Base-by-base conservation (phyloP, 2,329 filamentous ascomycete genomes). In the Fusarium torreyae region DNA sequence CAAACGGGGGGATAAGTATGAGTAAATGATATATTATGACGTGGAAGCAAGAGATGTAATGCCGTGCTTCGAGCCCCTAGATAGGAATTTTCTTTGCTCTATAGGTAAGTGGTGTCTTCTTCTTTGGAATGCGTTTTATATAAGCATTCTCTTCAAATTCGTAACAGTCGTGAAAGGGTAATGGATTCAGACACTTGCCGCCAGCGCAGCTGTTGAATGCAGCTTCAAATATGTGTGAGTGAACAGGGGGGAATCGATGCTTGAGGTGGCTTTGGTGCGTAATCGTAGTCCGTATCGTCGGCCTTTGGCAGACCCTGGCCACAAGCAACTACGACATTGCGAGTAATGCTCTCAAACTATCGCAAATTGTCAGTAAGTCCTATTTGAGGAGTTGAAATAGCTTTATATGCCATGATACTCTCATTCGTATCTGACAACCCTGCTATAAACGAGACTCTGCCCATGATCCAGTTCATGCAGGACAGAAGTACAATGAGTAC, bases 41-140 rank as follows among this genome's bases (percentile, higher is more conserved):
- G n/a, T 51, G 53, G 17, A 58, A 18, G 20, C 43, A 57, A 15
- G 53, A 61, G 18, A 58, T 61, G n/a, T 53, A 50, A 20, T 61
- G 39, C 8, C 58, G 36, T 14, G 58, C 58, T 17, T 61, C 58
- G 8, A 61, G 53, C 3, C 58, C 58, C 53, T 53, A 61, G 11
- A 51, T 39, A 22, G 56, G 50, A 2, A 40, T 14, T 20, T 58
- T 10, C 14, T 14, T 24, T 10, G n/a, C n/a, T 9, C 44, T 53
- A 2, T 14, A 36, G 20, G 20, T 38, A 33, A 61, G 31, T 31
- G 53, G 57, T 5, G 53, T 61, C 38, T 45, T 51, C 20, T 61
- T 58, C 44, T 61, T 58, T 3, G 58, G 58, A 3, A 61, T 61
- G 8, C 58, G 45, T n/a, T 49, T 56, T 58, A 61, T 28, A 28